phyloP scores from a whole-genome alignment of 164 flowering plant genomes.

The Amborella trichopoda region DNA sequence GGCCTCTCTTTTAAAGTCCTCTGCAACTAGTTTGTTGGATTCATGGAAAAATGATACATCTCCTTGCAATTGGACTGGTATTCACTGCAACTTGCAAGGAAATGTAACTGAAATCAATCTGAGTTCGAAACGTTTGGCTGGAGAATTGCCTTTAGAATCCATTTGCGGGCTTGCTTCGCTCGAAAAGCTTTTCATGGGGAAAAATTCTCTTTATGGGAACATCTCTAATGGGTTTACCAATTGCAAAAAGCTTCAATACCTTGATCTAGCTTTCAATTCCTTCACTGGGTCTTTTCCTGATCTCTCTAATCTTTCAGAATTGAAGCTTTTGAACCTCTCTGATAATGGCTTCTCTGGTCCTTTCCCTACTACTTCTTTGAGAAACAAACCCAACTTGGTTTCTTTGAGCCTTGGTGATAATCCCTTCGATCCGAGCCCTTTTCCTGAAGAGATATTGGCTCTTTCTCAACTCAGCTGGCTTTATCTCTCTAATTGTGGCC shows the following conservation, averaged over 20 bases:
- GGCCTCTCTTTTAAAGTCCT: conserved; percentile 18
- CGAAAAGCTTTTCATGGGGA: conserved; percentile 27
- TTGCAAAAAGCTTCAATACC: conserved; percentile 26
- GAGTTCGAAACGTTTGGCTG: conserved; percentile 13
- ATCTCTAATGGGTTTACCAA: conserved; percentile 23
- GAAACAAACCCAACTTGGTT: conserved; percentile 21
- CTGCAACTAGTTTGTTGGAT: conserved; percentile 12
- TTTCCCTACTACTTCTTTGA: conserved; percentile 52
- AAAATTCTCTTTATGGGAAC: conserved; percentile 31
- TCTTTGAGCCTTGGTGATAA: conserved; percentile 59
- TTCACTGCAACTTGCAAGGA: conserved; percentile 29
- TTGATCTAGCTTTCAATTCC: conserved; percentile 38
- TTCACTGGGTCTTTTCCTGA: conserved; percentile 45
- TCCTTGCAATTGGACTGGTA: conserved; percentile 44
- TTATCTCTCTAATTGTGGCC: conserved; percentile 50
- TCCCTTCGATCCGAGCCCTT: conserved; percentile 24
- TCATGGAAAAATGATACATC: conserved; percentile 24
- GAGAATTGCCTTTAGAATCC: conserved; percentile 34
- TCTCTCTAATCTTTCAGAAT: conserved; percentile 21
- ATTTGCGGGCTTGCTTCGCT: conserved; percentile 37
- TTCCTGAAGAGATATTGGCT: conserved; percentile 38
- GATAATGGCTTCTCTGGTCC: conserved; percentile 39
- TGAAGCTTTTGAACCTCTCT: conserved; percentile 32
- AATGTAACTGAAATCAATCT: conserved; percentile 35
- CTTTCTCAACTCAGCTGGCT: conserved; percentile 42